Base-by-base conservation (phyloP, 1,139 yeast genomes). In the Ogataea hybrid region DNA sequence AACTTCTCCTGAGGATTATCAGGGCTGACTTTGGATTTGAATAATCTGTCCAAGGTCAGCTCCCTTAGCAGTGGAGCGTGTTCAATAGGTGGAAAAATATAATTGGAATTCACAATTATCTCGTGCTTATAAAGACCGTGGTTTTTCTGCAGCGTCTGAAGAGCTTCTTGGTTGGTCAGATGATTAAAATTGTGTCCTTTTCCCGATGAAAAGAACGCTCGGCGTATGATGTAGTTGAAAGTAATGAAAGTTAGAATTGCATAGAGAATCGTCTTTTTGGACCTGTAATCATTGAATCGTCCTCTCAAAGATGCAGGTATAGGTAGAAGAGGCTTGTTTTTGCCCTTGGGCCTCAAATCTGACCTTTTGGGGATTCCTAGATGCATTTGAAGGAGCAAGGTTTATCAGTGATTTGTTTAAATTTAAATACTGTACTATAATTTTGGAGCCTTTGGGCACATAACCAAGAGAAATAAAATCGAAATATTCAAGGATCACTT, bases 71-170 rank as follows among this genome's bases (percentile, higher is more conserved):
- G 59, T 1, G 78, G 75, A 3, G 84, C 79, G 53, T 84, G 82
- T 51, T 84, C 88, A 33, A 82, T 71, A 11, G 77, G 75, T 8
- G 92, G 92, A 57, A 74, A 83, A 21, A 84, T 80, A 55, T 75
- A 71, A 38, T 70, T 69, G 14, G 77, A 70, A 12, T 66, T 61
- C 10, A 84, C 73, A 25, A 68, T 70, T 17, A 79, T 66, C 43
- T 71, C 74, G 33, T 65, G 55, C 10, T 56, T 51, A 51, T 68
- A 69, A 32, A 64, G 54, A 1, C 77, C 77, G 50, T 70, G 77
- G 28, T 47, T 44, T 20, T 48, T 46, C 22, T 50, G 57, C 20
- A 46, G 35, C 8, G 33, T 39, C 27, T 41, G 45, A 16, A 54
- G 29, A 1, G 54, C 53, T 18, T 50, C 51, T 25, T 52, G 47